Evolutionary conservation across 345 rosid genomes (phyloP).

Genomic region (Toxicodendron radicans): DNA sequence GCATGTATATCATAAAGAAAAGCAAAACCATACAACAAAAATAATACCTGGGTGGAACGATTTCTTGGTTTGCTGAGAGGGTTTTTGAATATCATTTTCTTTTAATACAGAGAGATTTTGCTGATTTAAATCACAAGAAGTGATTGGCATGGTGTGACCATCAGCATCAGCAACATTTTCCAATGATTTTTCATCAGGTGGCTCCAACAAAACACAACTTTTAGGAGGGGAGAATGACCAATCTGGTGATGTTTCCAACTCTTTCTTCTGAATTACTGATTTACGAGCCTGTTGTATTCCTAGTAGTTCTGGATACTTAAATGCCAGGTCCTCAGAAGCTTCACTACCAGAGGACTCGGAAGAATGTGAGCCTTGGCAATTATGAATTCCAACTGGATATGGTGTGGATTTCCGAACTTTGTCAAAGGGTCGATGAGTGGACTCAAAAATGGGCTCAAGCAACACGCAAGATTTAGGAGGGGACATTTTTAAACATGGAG

Average conservation of each 20-base stretch:
- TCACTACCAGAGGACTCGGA: constrained; percentile 62
- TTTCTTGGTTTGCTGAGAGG: constrained; percentile 20
- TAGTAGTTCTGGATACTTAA: constrained; percentile 74
- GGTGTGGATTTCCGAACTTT: constrained; percentile 52
- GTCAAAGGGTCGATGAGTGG: constrained; percentile 29
- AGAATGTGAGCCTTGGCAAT: constrained; percentile 28
- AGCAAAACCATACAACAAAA: neutral
- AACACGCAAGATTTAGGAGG: constrained; percentile 79
- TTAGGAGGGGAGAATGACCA: constrained; percentile 94
- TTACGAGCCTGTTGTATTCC: constrained; percentile 47
- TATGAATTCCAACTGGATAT: constrained; percentile 44
- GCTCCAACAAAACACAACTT: constrained; percentile 73
- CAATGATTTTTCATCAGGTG: constrained; percentile 41
- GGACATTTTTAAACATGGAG: constrained; percentile 74
- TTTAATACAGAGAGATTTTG: constrained; percentile 18
- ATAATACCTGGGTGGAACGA: constrained; percentile 21
- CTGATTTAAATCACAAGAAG: constrained; percentile 19
- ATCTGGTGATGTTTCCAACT: constrained; percentile 57
- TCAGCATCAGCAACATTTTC: constrained; percentile 26
- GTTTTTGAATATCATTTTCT: constrained; percentile 17
- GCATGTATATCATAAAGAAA: neutral
- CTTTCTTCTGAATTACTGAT: constrained; percentile 46
- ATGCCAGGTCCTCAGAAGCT: constrained; percentile 39
- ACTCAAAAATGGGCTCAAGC: constrained; percentile 57
- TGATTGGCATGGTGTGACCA: constrained; percentile 15